Evolutionary conservation across 305 asterid species (phyloP).

Genomic region (Rubia tinctorum): DNA sequence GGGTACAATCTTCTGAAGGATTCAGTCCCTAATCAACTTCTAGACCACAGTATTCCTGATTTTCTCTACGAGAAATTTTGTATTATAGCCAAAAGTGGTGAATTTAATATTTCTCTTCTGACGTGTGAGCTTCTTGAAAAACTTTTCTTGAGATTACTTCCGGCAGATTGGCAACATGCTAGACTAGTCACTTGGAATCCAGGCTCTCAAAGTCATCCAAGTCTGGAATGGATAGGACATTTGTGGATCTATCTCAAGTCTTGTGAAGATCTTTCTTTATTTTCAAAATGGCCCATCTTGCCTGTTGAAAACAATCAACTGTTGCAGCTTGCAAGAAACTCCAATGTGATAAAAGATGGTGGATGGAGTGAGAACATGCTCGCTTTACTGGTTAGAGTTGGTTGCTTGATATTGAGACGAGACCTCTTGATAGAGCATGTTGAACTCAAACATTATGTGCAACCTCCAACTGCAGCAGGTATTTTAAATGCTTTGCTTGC

Average conservation of each 20-base stretch:
- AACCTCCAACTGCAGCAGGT: slow-evolving; percentile 77
- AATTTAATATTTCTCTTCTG: slow-evolving; percentile 65
- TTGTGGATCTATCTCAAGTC: slow-evolving; percentile 87
- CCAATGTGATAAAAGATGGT: slow-evolving; percentile 84
- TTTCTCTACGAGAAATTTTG: slow-evolving; percentile 59
- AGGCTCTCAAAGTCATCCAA: slow-evolving; percentile 71
- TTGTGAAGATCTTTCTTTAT: slow-evolving; percentile 83
- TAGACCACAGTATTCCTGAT: slow-evolving; percentile 63
- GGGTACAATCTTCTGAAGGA: slow-evolving; percentile 84
- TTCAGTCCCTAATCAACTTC: slow-evolving; percentile 77
- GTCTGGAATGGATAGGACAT: slow-evolving; percentile 72
- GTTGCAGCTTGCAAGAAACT: slow-evolving; percentile 76
- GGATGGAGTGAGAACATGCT: slow-evolving; percentile 98
- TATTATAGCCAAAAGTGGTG: slow-evolving; percentile 62
- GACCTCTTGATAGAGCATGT: slow-evolving; percentile 74
- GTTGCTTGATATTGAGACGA: slow-evolving; percentile 79
- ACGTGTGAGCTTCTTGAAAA: slow-evolving; percentile 81
- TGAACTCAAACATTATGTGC: slow-evolving; percentile 71
- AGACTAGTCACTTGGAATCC: slow-evolving; percentile 84
- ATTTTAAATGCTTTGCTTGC: slow-evolving; percentile 72
- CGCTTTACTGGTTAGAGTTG: slow-evolving; percentile 62
- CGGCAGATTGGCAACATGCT: slow-evolving; percentile 72
- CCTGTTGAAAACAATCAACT: slow-evolving; percentile 76
- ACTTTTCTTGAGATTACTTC: slow-evolving; percentile 69
- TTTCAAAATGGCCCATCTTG: slow-evolving; percentile 91